Evolutionary conservation across 805 yeast genomes (phyloP).

Genomic region (Zygosaccharomyces kombuchaensis): DNA sequence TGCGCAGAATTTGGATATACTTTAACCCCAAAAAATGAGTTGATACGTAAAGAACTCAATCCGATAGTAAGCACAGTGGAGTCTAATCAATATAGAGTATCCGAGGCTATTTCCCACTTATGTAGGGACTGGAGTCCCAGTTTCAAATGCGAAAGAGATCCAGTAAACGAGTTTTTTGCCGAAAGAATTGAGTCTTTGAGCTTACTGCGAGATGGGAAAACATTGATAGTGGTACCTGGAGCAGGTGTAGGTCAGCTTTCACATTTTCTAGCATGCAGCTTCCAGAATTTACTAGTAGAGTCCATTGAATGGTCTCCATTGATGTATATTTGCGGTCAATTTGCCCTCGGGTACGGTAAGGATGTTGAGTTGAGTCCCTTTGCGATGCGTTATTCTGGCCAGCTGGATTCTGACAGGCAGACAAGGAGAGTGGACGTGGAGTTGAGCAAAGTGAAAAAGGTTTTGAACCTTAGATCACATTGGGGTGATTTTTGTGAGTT

Average conservation of each 20-base stretch:
- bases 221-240: slow-evolving; percentile 74
- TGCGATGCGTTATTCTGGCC: slow-evolving; percentile 68
- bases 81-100: slow-evolving; percentile 41
- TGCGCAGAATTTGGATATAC: slow-evolving; percentile 33
- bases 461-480: slow-evolving; percentile 44
- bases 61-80: slow-evolving; percentile 14
- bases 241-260: slow-evolving; percentile 81
- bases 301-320: slow-evolving; percentile 73
- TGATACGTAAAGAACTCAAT: slow-evolving; percentile 2
- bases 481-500: slow-evolving; percentile 66
- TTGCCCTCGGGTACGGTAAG: slow-evolving; percentile 39
- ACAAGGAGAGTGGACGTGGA: slow-evolving; percentile 38
- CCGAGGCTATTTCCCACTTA: slow-evolving; percentile 70
- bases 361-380: slow-evolving; percentile 42
- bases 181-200: slow-evolving; percentile 37
- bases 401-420: slow-evolving; percentile 46
- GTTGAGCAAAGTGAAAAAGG: slow-evolving; percentile 32
- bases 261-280: slow-evolving; percentile 46
- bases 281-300: slow-evolving; percentile 48
- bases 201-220: slow-evolving; percentile 30
- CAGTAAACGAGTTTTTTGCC: slow-evolving; percentile 50
- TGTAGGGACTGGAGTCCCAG: slow-evolving; percentile 70
- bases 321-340: slow-evolving; percentile 69
- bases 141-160: slow-evolving; percentile 47
- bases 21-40: slow-evolving; percentile 15